A percentile compares a stretch with the other conserved stretches of the same genome.
phyloP scores from a whole-genome alignment of 345 rosid species.

The Reutealis trisperma region DNA sequence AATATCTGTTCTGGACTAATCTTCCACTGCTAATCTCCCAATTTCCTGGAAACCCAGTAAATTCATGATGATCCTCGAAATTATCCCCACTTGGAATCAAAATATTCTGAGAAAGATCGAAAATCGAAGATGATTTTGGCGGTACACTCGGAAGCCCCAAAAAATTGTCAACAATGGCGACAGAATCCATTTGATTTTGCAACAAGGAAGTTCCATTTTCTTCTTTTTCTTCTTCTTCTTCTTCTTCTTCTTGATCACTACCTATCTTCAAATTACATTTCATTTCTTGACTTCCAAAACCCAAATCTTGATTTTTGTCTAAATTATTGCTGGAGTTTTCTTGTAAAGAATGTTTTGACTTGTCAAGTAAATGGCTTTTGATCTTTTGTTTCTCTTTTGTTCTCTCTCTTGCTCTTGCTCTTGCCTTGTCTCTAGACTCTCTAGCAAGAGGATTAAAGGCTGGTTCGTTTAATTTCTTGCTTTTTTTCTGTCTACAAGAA shows the following conservation, averaged over 20 bases:
- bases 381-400: slow-evolving; percentile 54
- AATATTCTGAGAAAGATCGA: slow-evolving; percentile 27
- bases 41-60: slow-evolving; percentile 23
- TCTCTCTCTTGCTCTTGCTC: slow-evolving; percentile 76
- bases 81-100: slow-evolving; percentile 23
- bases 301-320: slow-evolving; percentile 25
- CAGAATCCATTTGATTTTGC: slow-evolving; percentile 41
- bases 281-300: slow-evolving; percentile 19
- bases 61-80: slow-evolving; percentile 18
- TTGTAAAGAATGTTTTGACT: slow-evolving; percentile 26
- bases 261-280: slow-evolving; percentile 15
- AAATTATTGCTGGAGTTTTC: slow-evolving; percentile 39
- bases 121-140: slow-evolving; percentile 25
- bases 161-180: slow-evolving; percentile 54
- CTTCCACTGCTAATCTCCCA: slow-evolving; percentile 28
- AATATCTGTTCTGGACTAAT: slow-evolving; percentile 17
- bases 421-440: slow-evolving; percentile 59
- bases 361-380: slow-evolving; percentile 19
- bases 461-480: slow-evolving; percentile 21
- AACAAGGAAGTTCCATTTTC: slow-evolving; percentile 24
- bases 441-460: slow-evolving; percentile 24
- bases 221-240: slow-evolving; percentile 23
- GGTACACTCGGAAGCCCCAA: slow-evolving; percentile 35
- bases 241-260: slow-evolving; percentile 12
- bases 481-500: slow-evolving; percentile 12